Evolutionary conservation across 2,329 filamentous ascomycete genomes (phyloP).

Genomic region (Ilyonectria destructans): DNA sequence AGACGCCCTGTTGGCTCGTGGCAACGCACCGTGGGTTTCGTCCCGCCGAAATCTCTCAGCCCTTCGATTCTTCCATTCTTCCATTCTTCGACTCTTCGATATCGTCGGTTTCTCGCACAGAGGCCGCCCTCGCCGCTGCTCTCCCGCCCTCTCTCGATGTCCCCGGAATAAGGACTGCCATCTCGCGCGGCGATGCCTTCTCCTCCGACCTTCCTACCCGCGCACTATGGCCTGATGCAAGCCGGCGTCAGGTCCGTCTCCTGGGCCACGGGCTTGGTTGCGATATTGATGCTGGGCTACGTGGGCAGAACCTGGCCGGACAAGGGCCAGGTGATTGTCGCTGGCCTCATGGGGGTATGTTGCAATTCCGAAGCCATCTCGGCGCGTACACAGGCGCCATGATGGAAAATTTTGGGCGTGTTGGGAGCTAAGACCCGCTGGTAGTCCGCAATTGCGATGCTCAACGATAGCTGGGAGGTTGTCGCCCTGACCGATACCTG

Average conservation of each 20-base stretch:
- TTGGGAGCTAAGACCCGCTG: constrained; percentile 4
- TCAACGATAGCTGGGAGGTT: constrained; percentile 59
- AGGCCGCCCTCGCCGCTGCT: background rate
- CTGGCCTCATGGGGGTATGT: constrained; percentile 52
- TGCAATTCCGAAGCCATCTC: background rate
- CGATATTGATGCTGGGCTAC: constrained; percentile 53
- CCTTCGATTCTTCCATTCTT: background rate
- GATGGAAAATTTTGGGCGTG: background rate
- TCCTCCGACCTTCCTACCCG: constrained; percentile 31
- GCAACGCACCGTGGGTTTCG: constrained; percentile 7
- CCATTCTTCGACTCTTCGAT: background rate
- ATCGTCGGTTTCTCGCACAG: background rate
- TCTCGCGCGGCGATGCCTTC: constrained; percentile 38
- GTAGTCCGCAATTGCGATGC: constrained; percentile 53
- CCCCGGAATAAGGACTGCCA: constrained; percentile 14
- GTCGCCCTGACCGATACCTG: constrained; percentile 49
- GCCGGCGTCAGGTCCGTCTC: constrained; percentile 49
- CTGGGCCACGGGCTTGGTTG: constrained; percentile 53
- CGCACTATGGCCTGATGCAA: constrained; percentile 42
- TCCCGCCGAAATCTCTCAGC: constrained; percentile 13
- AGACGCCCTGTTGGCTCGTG: constrained; percentile 5
- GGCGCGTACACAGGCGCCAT: background rate
- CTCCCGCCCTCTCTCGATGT: constrained; percentile 24
- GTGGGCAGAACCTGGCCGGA: constrained; percentile 53
- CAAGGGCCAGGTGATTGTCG: constrained; percentile 49